Base-by-base conservation (phyloP, 2,329 filamentous ascomycete species). In the Hypoxylon sp. region DNA sequence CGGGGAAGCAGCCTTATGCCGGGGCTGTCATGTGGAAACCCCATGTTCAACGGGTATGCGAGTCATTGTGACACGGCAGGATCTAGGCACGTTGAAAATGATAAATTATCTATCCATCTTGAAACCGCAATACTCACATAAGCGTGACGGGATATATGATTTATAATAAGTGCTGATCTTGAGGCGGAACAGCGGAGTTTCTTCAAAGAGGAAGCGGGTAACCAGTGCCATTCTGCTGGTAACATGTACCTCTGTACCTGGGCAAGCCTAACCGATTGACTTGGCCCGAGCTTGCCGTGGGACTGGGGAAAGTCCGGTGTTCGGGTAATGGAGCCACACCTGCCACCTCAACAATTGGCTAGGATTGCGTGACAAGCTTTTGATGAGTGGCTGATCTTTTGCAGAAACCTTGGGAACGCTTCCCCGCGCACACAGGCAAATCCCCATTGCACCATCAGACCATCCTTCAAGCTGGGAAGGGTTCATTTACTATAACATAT, bases 331-430 rank as follows among this genome's bases (percentile, higher is more conserved):
- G 14, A 50, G 34, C 39, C 19, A 41, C 37, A 41, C 37, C 37
- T 41, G 37, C 37, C 37, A 65, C 41, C 60, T 67, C 64, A 67
- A 67, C 60, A 67, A 63, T 48, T 63, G 53, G 50, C 37, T 19
- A 25, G 29, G 37, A 50, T 46, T 52, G 46, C 23, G 52, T 61
- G 62, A 65, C 46, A 60, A 55, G 56, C 51, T 58, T 62, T 62
- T 57, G 50, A 43, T 62, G 54, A 59, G 63, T 57, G 52, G 62
- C 11, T 57, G 41, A 61, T 61, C 46, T 47, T 46, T 53, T 59
- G 41, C 39, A 46, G 6, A 45, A 34, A 16, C 37, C 37, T 30
- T 52, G 30, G 41, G 5, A 34, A 46, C 14, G 16, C 23, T 58
- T 58, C 54, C 54, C 54, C 54, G 54, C 54, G 54, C 30, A 48